Percentiles rank a stretch among this genome's conserved stretches.
Evolutionary conservation across 2,329 filamentous ascomycete genomes (phyloP).

Genomic region (Phialocephala sp.): DNA sequence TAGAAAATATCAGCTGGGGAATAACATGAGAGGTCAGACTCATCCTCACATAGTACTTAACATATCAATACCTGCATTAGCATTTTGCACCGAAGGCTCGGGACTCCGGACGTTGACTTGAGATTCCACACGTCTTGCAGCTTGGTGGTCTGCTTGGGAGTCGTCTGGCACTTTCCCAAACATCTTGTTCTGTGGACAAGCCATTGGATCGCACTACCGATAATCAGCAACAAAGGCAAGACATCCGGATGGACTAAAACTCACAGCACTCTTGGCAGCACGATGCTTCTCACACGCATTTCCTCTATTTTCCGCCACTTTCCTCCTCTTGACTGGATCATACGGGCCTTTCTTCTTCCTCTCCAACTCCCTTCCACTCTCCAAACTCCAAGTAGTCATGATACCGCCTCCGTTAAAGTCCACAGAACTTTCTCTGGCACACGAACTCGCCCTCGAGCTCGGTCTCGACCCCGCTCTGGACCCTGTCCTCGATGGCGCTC

Average conservation of each 20-base stretch:
- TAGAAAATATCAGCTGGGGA: not conserved
- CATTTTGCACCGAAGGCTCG: not conserved
- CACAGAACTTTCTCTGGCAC: conserved; percentile 13
- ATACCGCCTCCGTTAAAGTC: conserved; percentile 18
- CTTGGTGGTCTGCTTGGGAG: not conserved
- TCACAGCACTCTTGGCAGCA: conserved; percentile 28
- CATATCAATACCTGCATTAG: not conserved
- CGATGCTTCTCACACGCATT: conserved; percentile 34
- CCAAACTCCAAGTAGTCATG: conserved; percentile 31
- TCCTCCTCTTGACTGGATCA: conserved; percentile 32
- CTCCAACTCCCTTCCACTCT: conserved; percentile 30
- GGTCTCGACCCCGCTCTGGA: conserved; percentile 1
- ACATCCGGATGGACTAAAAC: conserved; percentile 4
- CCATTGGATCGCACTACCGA: conserved; percentile 25
- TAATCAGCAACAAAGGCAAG: conserved; percentile 11
- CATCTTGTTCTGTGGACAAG: conserved; percentile 30
- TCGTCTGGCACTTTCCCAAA: conserved; percentile 16
- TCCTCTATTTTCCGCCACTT: conserved; percentile 32
- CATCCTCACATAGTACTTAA: not conserved
- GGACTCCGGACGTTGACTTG: not conserved
- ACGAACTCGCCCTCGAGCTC: conserved; percentile 10
- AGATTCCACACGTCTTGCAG: not conserved
- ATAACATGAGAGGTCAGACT: not conserved
- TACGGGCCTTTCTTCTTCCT: conserved; percentile 30
- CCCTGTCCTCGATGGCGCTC: conserved; percentile 17